These are phyloP conservation scores for Alternaria triticina DNA, from an alignment of 2,329 filamentous ascomycete genomes.

Conservation along the genomic window DNA sequence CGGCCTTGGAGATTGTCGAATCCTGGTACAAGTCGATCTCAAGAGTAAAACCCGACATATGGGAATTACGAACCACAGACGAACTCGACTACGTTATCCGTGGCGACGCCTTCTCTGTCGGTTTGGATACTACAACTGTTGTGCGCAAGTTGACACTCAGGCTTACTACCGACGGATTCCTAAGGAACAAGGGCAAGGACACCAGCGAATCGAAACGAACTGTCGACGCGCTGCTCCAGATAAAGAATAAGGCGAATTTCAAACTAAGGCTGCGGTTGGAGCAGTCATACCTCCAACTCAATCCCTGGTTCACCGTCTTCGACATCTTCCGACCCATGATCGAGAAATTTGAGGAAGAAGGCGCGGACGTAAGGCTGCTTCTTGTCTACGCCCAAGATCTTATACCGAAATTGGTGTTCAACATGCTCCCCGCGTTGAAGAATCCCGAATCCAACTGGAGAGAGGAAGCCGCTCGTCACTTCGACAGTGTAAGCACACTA, in stretches of 20 bases:
- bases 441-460: neutral
- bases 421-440: neutral
- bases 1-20: neutral
- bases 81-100: neutral
- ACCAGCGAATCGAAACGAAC: neutral
- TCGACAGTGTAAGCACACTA: neutral
- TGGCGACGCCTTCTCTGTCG: neutral
- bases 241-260: neutral
- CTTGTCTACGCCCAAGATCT: neutral
- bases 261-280: neutral
- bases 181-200: neutral
- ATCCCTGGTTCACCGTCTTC: neutral
- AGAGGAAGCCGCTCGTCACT: neutral
- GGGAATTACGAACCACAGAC: neutral
- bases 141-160: neutral
- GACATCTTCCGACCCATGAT: neutral
- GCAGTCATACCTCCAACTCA: neutral
- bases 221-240: neutral
- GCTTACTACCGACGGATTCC: neutral
- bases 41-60: neutral
- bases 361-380: neutral
- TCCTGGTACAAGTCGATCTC: neutral
- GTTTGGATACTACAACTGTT: neutral
- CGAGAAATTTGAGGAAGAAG: neutral
- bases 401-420: neutral